Evolutionary conservation across 306 rosid species (phyloP), one percentile per base, ranked within the genome.

Genomic region (Sophora flavescens): DNA sequence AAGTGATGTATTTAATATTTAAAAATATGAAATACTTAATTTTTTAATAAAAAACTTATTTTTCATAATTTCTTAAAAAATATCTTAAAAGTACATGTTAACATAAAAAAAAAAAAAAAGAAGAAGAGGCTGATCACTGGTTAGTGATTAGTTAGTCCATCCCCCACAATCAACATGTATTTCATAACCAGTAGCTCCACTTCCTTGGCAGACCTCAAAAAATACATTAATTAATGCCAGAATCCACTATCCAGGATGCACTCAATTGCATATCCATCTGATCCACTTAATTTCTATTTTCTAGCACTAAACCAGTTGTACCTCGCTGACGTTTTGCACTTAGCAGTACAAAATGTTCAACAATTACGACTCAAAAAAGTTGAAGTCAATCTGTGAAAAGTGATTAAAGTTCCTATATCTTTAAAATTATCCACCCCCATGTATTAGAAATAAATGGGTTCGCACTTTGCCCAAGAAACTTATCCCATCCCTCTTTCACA

Each of bases 381-480:
- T 33, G 60, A 70, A 86, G 28, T 59, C 42, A 60, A 81, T 77
- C 15, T 67, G 8, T 14, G 59, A 22, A 22, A 22, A 58, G 15
- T 80, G 6, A 54, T 63, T 4, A 72, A 84, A 77, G 81, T 63
- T 74, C n/a, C 45, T 39, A 50, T 36, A 75, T 80, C 77, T 73
- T 72, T 9, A 9, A 62, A 62, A 60, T 79, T 80, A 83, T 83
- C 80, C 81, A 68, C 57, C 38, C 78, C 70, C 80, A 57, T 14
- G 81, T 57, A 30, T 67, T 59, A 65, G 72, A 81, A 79, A 61
- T 65, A 74, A 82, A 93, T 81, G 89, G 89, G 78, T 68, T 87
- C 79, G 80, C 91, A 84, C 96, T 88, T 60, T 50, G 76, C 79
- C 93, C 91, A 76, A 89, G 91, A 87, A 86, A 89, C 90, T 72